These are phyloP conservation scores for Rubia peregrina DNA, from an alignment of 305 asterid genomes.

Conservation along the genomic window DNA sequence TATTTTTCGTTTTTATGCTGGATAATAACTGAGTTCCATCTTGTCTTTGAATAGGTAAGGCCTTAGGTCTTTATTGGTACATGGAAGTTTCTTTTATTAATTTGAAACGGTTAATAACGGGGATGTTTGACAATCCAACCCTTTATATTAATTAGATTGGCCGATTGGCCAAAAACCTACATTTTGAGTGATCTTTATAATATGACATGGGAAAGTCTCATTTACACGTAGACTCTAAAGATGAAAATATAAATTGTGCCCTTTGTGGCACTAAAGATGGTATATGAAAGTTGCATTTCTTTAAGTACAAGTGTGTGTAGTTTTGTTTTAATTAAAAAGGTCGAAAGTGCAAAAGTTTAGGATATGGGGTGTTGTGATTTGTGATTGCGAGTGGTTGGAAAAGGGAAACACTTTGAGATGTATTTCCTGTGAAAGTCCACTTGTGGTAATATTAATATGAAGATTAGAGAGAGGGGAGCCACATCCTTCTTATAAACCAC, in stretches of 20 bases:
- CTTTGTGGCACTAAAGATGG: too few relatives aligned
- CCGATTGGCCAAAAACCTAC: too few relatives aligned
- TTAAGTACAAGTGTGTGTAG: neutral
- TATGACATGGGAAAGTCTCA: too few relatives aligned
- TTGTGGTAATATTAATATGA: neutral
- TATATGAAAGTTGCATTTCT: neutral
- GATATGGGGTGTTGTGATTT: conserved; percentile 1
- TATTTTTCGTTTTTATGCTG: neutral
- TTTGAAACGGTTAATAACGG: too few relatives aligned
- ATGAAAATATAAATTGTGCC: too few relatives aligned
- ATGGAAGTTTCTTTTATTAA: too few relatives aligned
- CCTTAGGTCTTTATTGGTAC: neutral
- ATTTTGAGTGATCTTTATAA: too few relatives aligned
- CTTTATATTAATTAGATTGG: too few relatives aligned
- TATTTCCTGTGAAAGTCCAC: neutral
- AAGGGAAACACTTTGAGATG: neutral
- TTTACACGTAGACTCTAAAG: too few relatives aligned
- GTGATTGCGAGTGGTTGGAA: neutral
- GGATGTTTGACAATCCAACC: too few relatives aligned
- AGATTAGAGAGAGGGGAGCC: neutral
- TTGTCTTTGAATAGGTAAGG: neutral
- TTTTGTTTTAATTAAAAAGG: neutral
- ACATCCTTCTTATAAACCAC: neutral
- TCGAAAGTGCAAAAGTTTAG: neutral
- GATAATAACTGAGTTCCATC: neutral